phyloP scores from a whole-genome alignment of 139 green algal species.

The Picochlorum sp. region DNA sequence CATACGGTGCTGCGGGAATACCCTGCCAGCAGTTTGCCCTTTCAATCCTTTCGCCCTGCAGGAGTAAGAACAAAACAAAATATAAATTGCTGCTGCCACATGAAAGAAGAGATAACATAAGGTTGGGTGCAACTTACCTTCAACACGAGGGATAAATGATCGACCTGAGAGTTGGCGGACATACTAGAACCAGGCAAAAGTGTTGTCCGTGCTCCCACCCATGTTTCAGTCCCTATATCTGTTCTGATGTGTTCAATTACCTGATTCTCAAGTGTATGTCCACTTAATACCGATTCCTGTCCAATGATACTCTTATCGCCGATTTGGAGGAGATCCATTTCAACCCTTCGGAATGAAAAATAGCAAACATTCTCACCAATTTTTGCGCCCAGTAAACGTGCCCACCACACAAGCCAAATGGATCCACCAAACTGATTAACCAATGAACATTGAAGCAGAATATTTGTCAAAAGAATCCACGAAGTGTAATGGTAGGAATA shows the following conservation, averaged over 20 bases:
- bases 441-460: constrained; percentile 1
- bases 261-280: neutral
- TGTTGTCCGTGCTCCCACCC: neutral
- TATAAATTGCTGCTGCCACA: neutral
- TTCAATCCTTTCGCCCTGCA: neutral
- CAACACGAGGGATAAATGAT: neutral
- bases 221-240: neutral
- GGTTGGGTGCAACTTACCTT: neutral
- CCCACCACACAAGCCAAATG: neutral
- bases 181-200: neutral
- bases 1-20: neutral
- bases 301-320: neutral
- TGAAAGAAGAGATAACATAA: neutral
- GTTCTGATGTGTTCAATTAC: neutral
- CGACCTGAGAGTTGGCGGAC: neutral
- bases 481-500: neutral
- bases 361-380: neutral
- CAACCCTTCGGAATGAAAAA: neutral
- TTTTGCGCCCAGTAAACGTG: neutral
- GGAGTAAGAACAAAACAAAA: neutral
- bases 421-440: neutral
- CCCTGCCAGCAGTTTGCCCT: neutral
- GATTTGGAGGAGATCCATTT: neutral
- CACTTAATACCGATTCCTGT: neutral
- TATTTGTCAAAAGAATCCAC: neutral